These are phyloP conservation scores for Monilinia fructigena DNA, from an alignment of 2,329 filamentous ascomycete genomes.

Conservation along the genomic window DNA sequence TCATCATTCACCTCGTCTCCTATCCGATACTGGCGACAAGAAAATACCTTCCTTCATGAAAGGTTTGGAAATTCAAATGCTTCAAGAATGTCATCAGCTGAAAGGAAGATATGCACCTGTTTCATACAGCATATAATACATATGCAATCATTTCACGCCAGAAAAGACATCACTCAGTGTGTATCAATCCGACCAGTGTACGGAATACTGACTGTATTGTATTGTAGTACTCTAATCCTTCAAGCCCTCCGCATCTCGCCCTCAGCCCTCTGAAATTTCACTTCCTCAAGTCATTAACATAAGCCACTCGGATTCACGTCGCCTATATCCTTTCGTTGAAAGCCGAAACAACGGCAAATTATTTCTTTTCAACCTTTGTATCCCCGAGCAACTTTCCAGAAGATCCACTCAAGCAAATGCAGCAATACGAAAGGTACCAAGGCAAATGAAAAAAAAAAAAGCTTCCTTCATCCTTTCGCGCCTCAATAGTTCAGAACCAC, in stretches of 20 bases:
- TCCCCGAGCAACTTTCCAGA: not conserved
- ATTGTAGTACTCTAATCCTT: not conserved
- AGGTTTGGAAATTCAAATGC: not conserved
- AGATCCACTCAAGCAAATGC: not conserved
- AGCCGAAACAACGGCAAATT: no score
- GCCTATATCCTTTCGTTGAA: not conserved
- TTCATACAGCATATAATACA: no score
- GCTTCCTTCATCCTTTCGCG: not conserved
- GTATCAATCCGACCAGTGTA: no score
- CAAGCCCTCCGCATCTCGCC: not conserved
- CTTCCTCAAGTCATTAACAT: not conserved
- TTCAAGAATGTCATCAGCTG: no score
- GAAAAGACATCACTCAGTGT: not conserved
- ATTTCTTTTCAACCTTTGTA: not conserved
- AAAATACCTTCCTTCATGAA: not conserved
- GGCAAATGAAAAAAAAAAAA: not conserved
- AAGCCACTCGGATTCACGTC: not conserved
- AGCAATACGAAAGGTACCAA: not conserved
- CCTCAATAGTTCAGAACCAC: not conserved
- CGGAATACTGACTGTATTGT: not conserved
- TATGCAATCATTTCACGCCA: no score
- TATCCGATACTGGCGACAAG: slow-evolving; percentile 5
- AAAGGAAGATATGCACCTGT: no score
- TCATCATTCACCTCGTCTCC: slow-evolving; percentile 4
- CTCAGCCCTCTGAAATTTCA: not conserved